Percentiles rank a stretch among this genome's conserved stretches.
Evolutionary conservation across 2,329 filamentous ascomycete species (phyloP).

Genomic region (Aspergillus bombycis): DNA sequence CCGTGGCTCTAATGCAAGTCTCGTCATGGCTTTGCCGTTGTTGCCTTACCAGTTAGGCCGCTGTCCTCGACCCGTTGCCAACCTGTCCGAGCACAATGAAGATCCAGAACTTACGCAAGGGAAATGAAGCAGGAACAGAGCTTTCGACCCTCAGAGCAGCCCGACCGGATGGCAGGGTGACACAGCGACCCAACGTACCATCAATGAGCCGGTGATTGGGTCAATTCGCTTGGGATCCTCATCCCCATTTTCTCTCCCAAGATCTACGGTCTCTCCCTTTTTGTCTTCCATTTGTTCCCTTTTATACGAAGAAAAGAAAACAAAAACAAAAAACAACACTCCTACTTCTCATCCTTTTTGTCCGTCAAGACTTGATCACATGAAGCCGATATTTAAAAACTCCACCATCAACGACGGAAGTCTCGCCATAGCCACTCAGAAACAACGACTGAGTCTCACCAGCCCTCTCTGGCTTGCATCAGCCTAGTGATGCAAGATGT

Average conservation of each 20-base stretch:
- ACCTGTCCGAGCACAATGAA: conserved; percentile 16
- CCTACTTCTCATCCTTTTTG: neutral
- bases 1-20: conserved; percentile 18
- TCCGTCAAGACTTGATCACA: neutral
- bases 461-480: conserved; percentile 6
- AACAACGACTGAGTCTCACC: conserved; percentile 11
- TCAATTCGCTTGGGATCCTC: neutral
- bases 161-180: conserved; percentile 23
- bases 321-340: neutral
- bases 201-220: conserved; percentile 4
- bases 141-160: conserved; percentile 15
- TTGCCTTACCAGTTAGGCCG: conserved; percentile 22
- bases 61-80: conserved; percentile 6
- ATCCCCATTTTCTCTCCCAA: neutral
- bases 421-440: neutral
- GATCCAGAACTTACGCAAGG: conserved; percentile 14
- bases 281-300: neutral
- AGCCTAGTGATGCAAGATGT: conserved; percentile 21
- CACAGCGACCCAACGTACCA: conserved; percentile 23
- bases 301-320: neutral
- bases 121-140: conserved; percentile 11
- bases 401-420: neutral
- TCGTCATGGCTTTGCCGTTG: conserved; percentile 18
- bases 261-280: neutral
- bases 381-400: neutral